Evolutionary conservation across 257 asterid species (phyloP), one percentile per base, ranked within the genome.

Genomic region (Penstemon eatonii): DNA sequence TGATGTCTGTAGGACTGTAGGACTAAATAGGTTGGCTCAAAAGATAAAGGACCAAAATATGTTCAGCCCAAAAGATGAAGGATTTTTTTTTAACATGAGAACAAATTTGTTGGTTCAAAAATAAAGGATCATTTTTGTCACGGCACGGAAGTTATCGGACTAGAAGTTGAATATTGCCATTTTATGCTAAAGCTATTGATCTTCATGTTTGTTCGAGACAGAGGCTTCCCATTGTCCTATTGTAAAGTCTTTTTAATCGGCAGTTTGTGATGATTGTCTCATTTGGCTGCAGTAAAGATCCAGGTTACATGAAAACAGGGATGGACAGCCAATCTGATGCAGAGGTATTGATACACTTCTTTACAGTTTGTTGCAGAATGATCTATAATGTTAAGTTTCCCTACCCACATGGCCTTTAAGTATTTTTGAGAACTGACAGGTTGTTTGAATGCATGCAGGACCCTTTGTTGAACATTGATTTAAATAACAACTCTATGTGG

Each of bases 241-340:
- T 4, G 33, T 12, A 38, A 71, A 65, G 56, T 55, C 41, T 69
- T 56, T 25, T 77, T 65, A 33, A 51, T n/a, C 45, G 65, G 68
- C 70, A 59, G 63, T 66, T 58, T 47, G 51, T 79, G 70, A 69
- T 78, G 69, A 63, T 63, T 55, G 55, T 75, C 57, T 66, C 68
- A 58, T 82, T 79, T 72, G 73, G 56, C 73, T 83, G 86, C 97
- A 93, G 99, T 56, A 79, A 85, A 72, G 95, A 93, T 85, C 99
- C 99, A 40, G 97, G 99, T 54, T 93, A 81, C 71, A 70, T 93
- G 66, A 80, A 83, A 78, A 73, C 69, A 39, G 71, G 79, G 66
- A 63, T 39, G 50, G 79, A 58, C 63, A 66, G 70, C 68, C 83
- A 79, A 60, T 69, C 91, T 68, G 95, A 85, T 74, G 77, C 78